These are phyloP conservation scores for grape (Vitis vinifera) DNA, from an alignment of 164 flowering plant genomes.

Conservation along the genomic window ASM3070453v1 NC_081809.1:5932501-5933000, in stretches of 20 bases:
- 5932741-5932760: conserved; percentile 92
- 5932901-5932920: conserved; percentile 93
- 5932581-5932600: no score
- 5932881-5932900: conserved; percentile 95
- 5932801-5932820: background rate
- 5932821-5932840: conserved; percentile 1
- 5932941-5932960: conserved; percentile 86
- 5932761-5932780: conserved; percentile 58
- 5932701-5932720: conserved; percentile 93
- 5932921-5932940: conserved; percentile 97
- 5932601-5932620: background rate
- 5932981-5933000: background rate
- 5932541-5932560: no score
- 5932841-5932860: conserved; percentile 93
- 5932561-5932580: no score
- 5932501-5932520: conserved; percentile 57
- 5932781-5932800: background rate
- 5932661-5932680: conserved; percentile 91
- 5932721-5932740: conserved; percentile 98
- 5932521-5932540: background rate
- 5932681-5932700: conserved; percentile 94
- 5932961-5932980: conserved; percentile 89
- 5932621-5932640: background rate
- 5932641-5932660: conserved; percentile 74
- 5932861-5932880: conserved; percentile 67